A percentile compares a stretch with the other conserved stretches of the same genome.
Evolutionary conservation across 495 filamentous ascomycete genomes (phyloP).

Genomic region (Podospora comata): DNA sequence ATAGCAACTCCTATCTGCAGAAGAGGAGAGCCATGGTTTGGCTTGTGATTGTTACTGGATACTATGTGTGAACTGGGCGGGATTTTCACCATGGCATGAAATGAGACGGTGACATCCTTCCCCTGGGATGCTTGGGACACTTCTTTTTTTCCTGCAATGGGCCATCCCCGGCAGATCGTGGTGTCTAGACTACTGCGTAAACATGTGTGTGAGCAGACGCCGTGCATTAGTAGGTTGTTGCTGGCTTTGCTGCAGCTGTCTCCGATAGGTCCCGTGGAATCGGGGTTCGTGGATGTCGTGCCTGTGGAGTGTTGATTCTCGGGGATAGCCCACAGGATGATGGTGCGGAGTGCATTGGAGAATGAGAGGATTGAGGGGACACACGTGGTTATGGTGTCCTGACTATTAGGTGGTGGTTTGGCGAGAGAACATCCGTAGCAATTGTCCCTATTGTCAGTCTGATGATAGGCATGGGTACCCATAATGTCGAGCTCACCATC

Average conservation of each 20-base stretch:
- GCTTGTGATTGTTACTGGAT: neutral
- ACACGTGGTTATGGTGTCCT: neutral
- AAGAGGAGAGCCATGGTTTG: neutral
- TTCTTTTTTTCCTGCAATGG: neutral
- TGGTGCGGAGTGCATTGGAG: neutral
- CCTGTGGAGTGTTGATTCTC: neutral
- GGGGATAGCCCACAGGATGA: neutral
- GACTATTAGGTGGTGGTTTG: neutral
- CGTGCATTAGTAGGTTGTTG: neutral
- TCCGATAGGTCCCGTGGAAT: neutral
- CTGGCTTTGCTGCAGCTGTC: neutral
- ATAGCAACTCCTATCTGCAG: neutral
- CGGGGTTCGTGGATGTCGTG: neutral
- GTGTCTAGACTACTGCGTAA: neutral
- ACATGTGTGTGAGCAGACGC: neutral
- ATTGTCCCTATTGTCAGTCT: neutral
- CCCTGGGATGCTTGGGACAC: neutral
- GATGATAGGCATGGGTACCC: neutral
- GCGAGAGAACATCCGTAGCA: neutral
- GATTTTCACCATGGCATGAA: neutral
- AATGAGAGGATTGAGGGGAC: neutral
- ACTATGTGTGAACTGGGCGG: neutral
- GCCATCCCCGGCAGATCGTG: neutral
- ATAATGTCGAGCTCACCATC: too few relatives aligned
- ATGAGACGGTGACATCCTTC: neutral